phyloP scores from a whole-genome alignment of 1,284 basidiomycete species.

The Schizophyllum commune region DNA sequence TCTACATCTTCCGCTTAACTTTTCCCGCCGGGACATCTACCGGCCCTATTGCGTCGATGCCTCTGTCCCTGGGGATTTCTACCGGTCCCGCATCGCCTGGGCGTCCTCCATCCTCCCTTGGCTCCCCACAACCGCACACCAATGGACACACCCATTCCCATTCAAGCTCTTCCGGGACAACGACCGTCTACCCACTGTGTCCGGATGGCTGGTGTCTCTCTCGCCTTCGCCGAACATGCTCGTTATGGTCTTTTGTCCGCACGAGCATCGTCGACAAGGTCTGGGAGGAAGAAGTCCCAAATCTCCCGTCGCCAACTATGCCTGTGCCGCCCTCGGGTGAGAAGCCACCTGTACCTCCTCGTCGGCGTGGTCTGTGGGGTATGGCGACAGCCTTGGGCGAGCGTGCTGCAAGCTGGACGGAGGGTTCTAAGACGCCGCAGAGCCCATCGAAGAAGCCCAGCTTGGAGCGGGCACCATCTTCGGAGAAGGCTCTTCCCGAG shows the following conservation, averaged over 20 bases:
- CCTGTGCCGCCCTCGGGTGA: constrained; percentile 14
- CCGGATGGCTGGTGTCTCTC: constrained; percentile 70
- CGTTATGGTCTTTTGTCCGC: constrained; percentile 85
- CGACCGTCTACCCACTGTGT: constrained; percentile 68
- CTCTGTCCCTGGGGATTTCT: too few species aligned
- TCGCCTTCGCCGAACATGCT: constrained; percentile 80
- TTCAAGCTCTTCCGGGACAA: constrained; percentile 38
- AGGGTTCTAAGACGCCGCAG: constrained; percentile 25
- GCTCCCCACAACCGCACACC: constrained; percentile 14
- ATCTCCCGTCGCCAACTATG: constrained; percentile 21
- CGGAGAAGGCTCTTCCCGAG: constrained; percentile 12
- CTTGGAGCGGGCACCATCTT: too few species aligned
- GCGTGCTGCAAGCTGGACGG: constrained; percentile 41
- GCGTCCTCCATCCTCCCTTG: constrained; percentile 17
- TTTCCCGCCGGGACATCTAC: constrained; percentile 2
- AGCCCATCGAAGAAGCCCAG: constrained; percentile 14
- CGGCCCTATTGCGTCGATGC: too few species aligned
- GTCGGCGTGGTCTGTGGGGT: constrained; percentile 47
- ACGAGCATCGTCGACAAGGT: constrained; percentile 75
- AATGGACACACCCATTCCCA: constrained; percentile 35
- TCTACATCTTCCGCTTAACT: constrained; percentile 13
- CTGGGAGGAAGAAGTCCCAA: constrained; percentile 73
- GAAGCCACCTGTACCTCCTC: constrained; percentile 44
- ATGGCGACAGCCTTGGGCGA: constrained; percentile 49
- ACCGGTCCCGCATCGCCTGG: constrained; percentile 13